Percentiles rank a stretch among this genome's conserved stretches.
phyloP scores from a whole-genome alignment of 768 basidiomycete species.

The Russula sp. region DNA sequence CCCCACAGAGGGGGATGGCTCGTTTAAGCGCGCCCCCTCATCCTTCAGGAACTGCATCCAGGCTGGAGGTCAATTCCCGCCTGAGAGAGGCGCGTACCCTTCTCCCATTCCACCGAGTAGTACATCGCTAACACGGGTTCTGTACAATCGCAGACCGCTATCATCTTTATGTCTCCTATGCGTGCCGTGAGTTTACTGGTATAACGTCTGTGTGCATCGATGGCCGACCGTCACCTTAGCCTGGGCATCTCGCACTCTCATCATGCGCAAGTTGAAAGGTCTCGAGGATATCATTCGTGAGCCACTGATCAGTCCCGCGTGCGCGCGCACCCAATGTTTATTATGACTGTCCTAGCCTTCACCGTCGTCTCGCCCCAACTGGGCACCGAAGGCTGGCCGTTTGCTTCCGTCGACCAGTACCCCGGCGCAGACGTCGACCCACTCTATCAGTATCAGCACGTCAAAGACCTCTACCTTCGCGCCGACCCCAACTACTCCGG shows the following conservation, averaged over 20 bases:
- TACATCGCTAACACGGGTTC: neutral
- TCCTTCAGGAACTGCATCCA: constrained; percentile 51
- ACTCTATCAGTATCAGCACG: constrained; percentile 56
- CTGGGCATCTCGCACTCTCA: constrained; percentile 91
- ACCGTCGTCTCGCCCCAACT: constrained; percentile 82
- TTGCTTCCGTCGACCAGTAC: constrained; percentile 60
- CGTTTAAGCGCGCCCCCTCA: constrained; percentile 54
- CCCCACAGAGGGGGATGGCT: constrained; percentile 52
- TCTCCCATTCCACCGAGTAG: neutral
- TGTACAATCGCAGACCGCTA: constrained; percentile 60
- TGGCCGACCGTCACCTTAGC: constrained; percentile 40
- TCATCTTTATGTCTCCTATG: constrained; percentile 83
- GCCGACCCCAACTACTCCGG: constrained; percentile 68
- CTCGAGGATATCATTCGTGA: constrained; percentile 77
- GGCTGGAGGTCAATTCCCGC: constrained; percentile 54
- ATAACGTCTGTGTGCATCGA: neutral
- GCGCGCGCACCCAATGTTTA: too few species aligned
- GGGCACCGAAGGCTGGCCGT: constrained; percentile 84
- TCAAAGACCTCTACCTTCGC: constrained; percentile 82
- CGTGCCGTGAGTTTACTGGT: constrained; percentile 60
- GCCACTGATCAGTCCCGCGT: constrained; percentile 27
- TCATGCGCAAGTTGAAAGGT: constrained; percentile 87
- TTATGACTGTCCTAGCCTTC: constrained; percentile 45
- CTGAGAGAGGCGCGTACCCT: constrained; percentile 65
- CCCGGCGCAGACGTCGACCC: constrained; percentile 76